Evolutionary conservation across 108 stramenopile genomes (phyloP).

Genomic region (Stephanodiscus triporus): DNA sequence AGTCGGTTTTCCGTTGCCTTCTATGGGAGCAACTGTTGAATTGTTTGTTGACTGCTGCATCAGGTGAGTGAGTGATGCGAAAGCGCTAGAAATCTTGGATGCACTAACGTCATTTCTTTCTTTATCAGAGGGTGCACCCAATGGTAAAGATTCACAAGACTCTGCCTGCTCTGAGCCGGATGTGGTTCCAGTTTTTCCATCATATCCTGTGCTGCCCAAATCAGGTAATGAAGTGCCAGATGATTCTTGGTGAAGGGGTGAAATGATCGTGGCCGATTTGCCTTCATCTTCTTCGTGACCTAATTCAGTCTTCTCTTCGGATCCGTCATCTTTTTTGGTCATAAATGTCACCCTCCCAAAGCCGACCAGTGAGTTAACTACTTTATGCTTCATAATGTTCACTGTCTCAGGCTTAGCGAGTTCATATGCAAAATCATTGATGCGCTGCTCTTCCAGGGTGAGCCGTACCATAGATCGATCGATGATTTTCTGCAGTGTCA

Average conservation of each 20-base stretch:
- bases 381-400: conserved; percentile 42
- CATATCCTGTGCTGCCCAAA: conserved; percentile 2
- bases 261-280: conserved; percentile 10
- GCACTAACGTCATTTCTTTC: conserved; percentile 5
- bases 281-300: not conserved
- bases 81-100: conserved; percentile 17
- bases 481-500: conserved; percentile 72
- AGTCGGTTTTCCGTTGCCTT: not conserved
- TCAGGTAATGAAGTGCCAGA: conserved; percentile 15
- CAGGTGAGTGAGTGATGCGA: conserved; percentile 19
- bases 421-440: conserved; percentile 50
- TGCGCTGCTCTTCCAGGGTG: conserved; percentile 54
- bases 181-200: not conserved
- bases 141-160: not conserved
- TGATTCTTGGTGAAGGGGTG: conserved; percentile 22
- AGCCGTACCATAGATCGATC: conserved; percentile 77
- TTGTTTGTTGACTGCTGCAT: conserved; percentile 9
- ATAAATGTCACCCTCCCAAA: conserved; percentile 22
- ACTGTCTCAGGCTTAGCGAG: conserved; percentile 36
- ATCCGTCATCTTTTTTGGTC: conserved; percentile 1
- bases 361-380: conserved; percentile 37
- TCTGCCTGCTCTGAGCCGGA: conserved; percentile 2
- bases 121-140: conserved; percentile 5
- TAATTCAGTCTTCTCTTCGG: not conserved
- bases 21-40: not conserved